Conservation (phyloP, 192 early-diverging fungal genomes). For the Linnemannia exigua region DNA sequence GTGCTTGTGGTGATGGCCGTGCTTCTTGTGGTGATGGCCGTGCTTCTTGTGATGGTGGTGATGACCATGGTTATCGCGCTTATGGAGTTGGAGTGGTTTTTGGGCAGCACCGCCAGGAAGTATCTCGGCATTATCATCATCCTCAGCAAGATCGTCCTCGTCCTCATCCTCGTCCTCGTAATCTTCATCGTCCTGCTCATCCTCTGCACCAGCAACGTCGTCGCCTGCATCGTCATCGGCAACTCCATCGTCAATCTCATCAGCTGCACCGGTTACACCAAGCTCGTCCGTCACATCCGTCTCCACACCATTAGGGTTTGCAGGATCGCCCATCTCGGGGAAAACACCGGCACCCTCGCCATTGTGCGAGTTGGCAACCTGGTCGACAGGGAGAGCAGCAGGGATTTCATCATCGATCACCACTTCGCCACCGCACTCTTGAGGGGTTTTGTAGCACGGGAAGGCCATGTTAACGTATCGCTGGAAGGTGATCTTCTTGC, state of each 20-base stretch:
- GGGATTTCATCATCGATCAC: too few relatives aligned
- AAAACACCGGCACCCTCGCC: not conserved
- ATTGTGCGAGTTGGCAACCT: too few relatives aligned
- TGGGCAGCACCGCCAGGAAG: not conserved
- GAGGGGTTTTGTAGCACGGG: not conserved
- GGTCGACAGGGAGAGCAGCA: too few relatives aligned
- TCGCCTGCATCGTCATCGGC: not conserved
- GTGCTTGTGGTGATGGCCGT: not conserved
- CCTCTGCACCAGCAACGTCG: not conserved
- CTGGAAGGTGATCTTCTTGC: not conserved
- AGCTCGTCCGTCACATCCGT: not conserved
- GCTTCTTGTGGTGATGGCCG: conserved; percentile 7
- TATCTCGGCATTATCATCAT: not conserved
- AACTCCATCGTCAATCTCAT: too few relatives aligned
- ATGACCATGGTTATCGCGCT: not conserved
- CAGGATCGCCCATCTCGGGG: not conserved
- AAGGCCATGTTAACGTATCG: not conserved
- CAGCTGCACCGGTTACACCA: not conserved
- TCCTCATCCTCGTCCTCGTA: not conserved
- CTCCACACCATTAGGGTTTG: not conserved
- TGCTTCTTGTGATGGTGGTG: conserved; percentile 11
- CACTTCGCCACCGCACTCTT: not conserved
- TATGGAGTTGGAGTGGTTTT: not conserved
- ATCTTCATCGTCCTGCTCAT: not conserved
- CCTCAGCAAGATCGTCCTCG: not conserved